Base-by-base conservation (phyloP, 257 asterid species). In the Gardenia jasminoides region DNA sequence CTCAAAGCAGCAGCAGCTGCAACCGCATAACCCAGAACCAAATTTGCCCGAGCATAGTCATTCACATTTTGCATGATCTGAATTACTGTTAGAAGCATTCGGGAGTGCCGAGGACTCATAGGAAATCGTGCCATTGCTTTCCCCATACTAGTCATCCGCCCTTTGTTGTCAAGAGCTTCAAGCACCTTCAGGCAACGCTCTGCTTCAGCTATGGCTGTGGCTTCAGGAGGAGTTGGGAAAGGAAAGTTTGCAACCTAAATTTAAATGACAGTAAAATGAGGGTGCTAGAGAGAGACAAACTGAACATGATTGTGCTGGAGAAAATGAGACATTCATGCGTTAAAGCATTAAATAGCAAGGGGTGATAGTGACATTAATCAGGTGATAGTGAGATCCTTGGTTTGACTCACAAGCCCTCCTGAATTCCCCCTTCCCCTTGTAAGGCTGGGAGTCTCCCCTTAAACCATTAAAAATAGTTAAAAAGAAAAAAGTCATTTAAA, bases 101-200 rank as follows among this genome's bases (percentile, higher is more conserved):
- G 91, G 70, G 99, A 95, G 85, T 95, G 99, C 62, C 99, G 97
- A 80, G 99, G 99, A 76, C 93, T 91, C 99, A 95, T 89, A 0
- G 99, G 99, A 84, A 87, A 95, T 43, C 86, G 94, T 81, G 99
- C 91, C 99, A 95, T 95, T 82, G 97, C 97, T 85, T 87, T 93
- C 71, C 99, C 99, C n/a, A 92, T 83, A 75, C 86, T 82, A 3
- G 97, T 95, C 80, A 95, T 76, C 80, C 87, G 85, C 80, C 97
- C 98, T 47, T 91, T 84, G 76, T 67, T 84, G 82, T 93, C 98
- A 52, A 95, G 91, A 81, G 99, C 99, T 85, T 88, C 97, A 70
- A 95, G 97, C 83, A 88, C 89, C 92, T 91, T 91, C 77, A 95
- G 80, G 87, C 97, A 93, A 44, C 82, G 86, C 85, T 93, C 99